Evolutionary conservation across 192 early-diverging fungal genomes (phyloP), one percentile per base, ranked within the genome.

Genomic region (Entomortierella chlamydospora): DNA sequence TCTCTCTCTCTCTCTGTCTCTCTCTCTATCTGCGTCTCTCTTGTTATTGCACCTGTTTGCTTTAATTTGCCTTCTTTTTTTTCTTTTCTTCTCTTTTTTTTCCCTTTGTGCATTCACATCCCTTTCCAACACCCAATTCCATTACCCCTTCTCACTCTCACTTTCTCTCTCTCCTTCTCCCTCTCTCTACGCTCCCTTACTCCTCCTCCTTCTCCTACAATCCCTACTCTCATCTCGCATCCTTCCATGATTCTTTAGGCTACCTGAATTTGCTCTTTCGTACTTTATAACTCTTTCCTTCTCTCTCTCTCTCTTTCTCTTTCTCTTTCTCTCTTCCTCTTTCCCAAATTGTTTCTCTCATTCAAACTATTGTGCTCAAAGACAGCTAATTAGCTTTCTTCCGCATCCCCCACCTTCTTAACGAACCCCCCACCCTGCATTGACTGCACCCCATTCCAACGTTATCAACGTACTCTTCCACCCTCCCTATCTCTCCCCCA

Each of bases 351-450:
- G n/a, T n/a, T n/a, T n/a, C n/a, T n/a, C n/a, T n/a, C n/a, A n/a
- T n/a, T n/a, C n/a, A n/a, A n/a, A n/a, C n/a, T n/a, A n/a, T n/a
- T 37, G 34, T 37, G 34, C 34, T 10, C 4, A 17, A 17, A 50
- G 49, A 4, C 4, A 50, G 15, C 49, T 50, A 50, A 23, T 43
- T 17, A 12, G 5, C 29, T 15, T n/a, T 58, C 34, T 8, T 33
- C 6, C 30, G 33, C 57, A 10, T 58, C 37, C 23, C 23, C 15
- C 22, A 28, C 33, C n/a, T 58, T 22, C 34, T 58, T 58, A 39
- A 64, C 31, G 30, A 54, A 64, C 39, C 49, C 62, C 62, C 62
- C 49, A 64, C 62, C 51, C 51, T 64, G 62, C 62, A 64, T 64
- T 50, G 23, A 64, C 62, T 64, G 62, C 62, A 64, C 52, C n/a